A percentile compares a stretch with the other conserved stretches of the same genome.
These are phyloP conservation scores for Coniferiporia weirii DNA, from an alignment of 1,284 basidiomycete species.

Conservation along the genomic window DNA sequence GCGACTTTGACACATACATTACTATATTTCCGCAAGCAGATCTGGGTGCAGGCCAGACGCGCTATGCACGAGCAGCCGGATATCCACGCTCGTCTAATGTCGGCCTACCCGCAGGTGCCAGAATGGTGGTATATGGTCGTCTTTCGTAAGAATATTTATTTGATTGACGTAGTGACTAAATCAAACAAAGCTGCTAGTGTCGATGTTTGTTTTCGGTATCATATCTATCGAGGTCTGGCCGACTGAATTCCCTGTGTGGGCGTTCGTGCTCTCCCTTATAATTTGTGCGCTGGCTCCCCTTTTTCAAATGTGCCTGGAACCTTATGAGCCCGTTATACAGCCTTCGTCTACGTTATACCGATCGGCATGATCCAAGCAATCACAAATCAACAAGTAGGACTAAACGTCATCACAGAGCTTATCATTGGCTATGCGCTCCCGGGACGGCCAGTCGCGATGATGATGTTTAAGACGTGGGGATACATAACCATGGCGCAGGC, in stretches of 20 bases:
- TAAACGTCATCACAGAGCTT: conserved; percentile 29
- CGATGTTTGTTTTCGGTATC: conserved; percentile 34
- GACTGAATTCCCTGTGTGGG: conserved; percentile 35
- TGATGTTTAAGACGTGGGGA: conserved; percentile 38
- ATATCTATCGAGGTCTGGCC: conserved; percentile 40
- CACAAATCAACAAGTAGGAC: conserved; percentile 35
- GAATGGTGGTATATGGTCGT: conserved; percentile 44
- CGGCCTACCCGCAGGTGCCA: conserved; percentile 50
- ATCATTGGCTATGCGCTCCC: conserved; percentile 32
- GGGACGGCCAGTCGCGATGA: conserved; percentile 38
- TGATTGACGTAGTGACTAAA: neutral
- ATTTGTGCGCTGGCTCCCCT: conserved; percentile 10
- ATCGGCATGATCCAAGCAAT: conserved; percentile 38
- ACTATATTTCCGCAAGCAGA: conserved; percentile 74
- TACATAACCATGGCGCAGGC: conserved; percentile 35
- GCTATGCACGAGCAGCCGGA: conserved; percentile 70
- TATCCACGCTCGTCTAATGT: conserved; percentile 80
- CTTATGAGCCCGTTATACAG: conserved; percentile 27
- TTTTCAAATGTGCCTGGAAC: conserved; percentile 30
- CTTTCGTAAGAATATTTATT: conserved; percentile 5
- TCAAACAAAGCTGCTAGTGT: conserved; percentile 21
- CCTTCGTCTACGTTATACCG: conserved; percentile 33
- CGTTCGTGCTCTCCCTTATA: conserved; percentile 17
- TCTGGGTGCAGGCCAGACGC: conserved; percentile 54
- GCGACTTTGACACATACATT: conserved; percentile 67